Evolutionary conservation across 768 basidiomycete species (phyloP).

Genomic region (Sutorius australiensis): DNA sequence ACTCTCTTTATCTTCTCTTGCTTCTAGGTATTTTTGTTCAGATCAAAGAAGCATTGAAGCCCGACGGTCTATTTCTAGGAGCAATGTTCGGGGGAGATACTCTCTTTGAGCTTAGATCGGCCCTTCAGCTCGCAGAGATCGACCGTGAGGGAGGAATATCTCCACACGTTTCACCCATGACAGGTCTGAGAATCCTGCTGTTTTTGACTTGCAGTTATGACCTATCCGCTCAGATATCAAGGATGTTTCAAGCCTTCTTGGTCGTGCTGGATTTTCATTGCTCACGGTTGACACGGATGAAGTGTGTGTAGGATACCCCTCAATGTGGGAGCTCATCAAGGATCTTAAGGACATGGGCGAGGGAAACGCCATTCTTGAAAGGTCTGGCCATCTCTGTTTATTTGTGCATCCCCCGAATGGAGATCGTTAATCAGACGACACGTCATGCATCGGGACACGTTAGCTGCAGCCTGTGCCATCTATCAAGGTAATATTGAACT

Average conservation of each 20-base stretch:
- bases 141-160: slow-evolving; percentile 96
- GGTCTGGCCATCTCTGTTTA: slow-evolving; percentile 40
- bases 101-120: slow-evolving; percentile 91
- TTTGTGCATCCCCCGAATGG: background rate
- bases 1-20: background rate
- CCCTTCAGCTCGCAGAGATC: slow-evolving; percentile 88
- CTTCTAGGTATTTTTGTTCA: slow-evolving; percentile 74
- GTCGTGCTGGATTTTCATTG: slow-evolving; percentile 88
- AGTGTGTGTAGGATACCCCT: slow-evolving; percentile 84
- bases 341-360: slow-evolving; percentile 98
- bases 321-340: slow-evolving; percentile 93
- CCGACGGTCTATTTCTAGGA: slow-evolving; percentile 92
- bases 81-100: slow-evolving; percentile 97
- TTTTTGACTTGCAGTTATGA: slow-evolving; percentile 2
- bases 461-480: slow-evolving; percentile 88
- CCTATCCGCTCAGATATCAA: slow-evolving; percentile 61
- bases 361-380: slow-evolving; percentile 82
- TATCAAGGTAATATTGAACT: slow-evolving; percentile 65
- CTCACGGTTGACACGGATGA: slow-evolving; percentile 97
- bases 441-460: slow-evolving; percentile 75
- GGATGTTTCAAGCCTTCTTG: slow-evolving; percentile 89
- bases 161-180: slow-evolving; percentile 97
- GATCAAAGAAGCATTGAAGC: slow-evolving; percentile 75
- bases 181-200: slow-evolving; percentile 49
- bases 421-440: slow-evolving; percentile 45